phyloP scores from a whole-genome alignment of 495 filamentous ascomycete genomes.

The Recurvomyces mirabilis region DNA sequence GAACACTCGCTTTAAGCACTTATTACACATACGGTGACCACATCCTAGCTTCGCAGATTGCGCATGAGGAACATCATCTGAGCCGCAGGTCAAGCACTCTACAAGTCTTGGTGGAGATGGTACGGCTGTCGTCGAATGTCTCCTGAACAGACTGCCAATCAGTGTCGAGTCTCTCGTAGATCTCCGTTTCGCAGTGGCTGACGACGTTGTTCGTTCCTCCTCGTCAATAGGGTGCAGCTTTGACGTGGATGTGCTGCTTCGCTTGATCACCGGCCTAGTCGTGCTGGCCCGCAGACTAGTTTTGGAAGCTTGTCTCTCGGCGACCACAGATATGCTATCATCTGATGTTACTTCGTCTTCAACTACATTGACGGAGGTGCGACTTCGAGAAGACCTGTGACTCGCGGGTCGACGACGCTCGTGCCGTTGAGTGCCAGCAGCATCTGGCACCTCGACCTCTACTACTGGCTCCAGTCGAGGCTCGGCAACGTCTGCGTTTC shows the following conservation, averaged over 20 bases:
- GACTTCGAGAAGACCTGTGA: background rate
- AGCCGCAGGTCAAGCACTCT: conserved; percentile 58
- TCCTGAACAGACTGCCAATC: conserved; percentile 4
- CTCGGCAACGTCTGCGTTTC: background rate
- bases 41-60: conserved; percentile 61
- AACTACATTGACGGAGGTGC: background rate
- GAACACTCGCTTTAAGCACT: conserved; percentile 63
- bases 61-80: conserved; percentile 45
- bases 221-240: conserved; percentile 5
- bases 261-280: conserved; percentile 3
- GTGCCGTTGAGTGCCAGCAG: too few relatives aligned
- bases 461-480: too few relatives aligned
- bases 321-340: conserved; percentile 14
- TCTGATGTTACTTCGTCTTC: conserved; percentile 8
- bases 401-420: background rate
- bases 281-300: background rate
- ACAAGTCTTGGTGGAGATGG: conserved; percentile 25
- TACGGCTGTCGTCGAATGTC: conserved; percentile 10
- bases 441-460: too few relatives aligned
- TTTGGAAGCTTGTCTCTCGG: conserved; percentile 2
- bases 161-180: conserved; percentile 10
- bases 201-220: background rate
- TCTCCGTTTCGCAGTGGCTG: background rate
- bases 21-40: conserved; percentile 64
- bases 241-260: conserved; percentile 3